Evolutionary conservation across 805 yeast species (phyloP), one percentile per base, ranked within the genome.

Genomic region (Tetrapisispora iriomotensis): DNA sequence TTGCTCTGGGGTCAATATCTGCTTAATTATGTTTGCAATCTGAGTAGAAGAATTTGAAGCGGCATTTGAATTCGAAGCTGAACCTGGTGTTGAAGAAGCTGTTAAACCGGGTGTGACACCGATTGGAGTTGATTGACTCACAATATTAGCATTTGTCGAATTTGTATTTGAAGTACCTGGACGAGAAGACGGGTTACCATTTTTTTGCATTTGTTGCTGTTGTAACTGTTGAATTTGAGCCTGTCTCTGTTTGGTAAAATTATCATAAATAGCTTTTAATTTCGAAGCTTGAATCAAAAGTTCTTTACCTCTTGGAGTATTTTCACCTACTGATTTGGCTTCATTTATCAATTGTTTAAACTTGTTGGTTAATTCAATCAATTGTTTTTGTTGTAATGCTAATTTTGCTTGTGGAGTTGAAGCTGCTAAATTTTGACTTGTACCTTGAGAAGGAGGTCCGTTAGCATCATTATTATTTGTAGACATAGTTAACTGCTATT

Each of bases 251-350:
- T 49, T 70, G 68, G 45, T 73, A 49, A 72, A 75, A 40, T 71
- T 73, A 37, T 77, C 63, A 51, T 81, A 65, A 25, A 80, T 66
- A 33, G 72, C 73, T 54, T 75, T 79, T 45, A 81, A 75, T 39
- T 71, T 71, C 32, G 79, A 77, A 3, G 85, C 86, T 45, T 73
- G 75, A 43, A 67, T 67, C 48, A 74, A 60, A 48, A 79, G 80
- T 45, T 75, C 78, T 48, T 74, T 72, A 15, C 85, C 86, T 42
- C 67, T 75, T 0, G 72, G 76, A 0, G 79, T 70, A 20, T 71
- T 74, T 25, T 67, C 67, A 3, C 85, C 84, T 0, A 79, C 71
- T 4, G n/a, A 2, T 48, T 73, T 75, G 1, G 86, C 87, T 48
- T 73, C 71, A 18, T 74, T 75, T 24, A 76, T 68, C 48, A 77